Percentiles rank a stretch among this genome's conserved stretches.
phyloP scores from a whole-genome alignment of 2,329 filamentous ascomycete species.

The Pyrenophora tritici-repentis region DNA sequence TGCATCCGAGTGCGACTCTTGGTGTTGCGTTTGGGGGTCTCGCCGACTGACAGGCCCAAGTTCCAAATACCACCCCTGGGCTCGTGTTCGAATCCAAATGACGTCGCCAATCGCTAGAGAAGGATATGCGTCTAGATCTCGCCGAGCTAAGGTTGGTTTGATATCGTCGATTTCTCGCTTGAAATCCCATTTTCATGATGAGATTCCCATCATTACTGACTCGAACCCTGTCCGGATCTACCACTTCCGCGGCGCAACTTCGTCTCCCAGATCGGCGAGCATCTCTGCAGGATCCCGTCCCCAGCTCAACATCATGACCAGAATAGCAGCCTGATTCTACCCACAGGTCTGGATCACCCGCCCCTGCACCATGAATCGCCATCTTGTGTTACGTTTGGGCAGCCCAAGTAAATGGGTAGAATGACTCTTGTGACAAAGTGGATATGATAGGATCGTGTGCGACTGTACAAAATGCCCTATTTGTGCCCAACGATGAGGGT shows the following conservation, averaged over 20 bases:
- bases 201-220: constrained; percentile 5
- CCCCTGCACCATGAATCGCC: not conserved
- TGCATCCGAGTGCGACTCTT: constrained; percentile 2
- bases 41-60: constrained; percentile 11
- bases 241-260: constrained; percentile 9
- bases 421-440: not conserved
- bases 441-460: constrained; percentile 9
- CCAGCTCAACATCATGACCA: constrained; percentile 2
- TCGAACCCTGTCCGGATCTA: constrained; percentile 12
- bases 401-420: not conserved
- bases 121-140: not conserved
- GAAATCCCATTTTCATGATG: not conserved
- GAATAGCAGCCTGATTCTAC: constrained; percentile 5
- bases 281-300: constrained; percentile 4
- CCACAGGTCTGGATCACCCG: constrained; percentile 9
- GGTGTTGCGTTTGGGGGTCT: constrained; percentile 5
- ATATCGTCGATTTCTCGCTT: not conserved
- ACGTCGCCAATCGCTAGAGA: constrained; percentile 1
- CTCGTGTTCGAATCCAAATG: not conserved
- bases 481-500: not conserved
- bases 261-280: constrained; percentile 10
- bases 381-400: constrained; percentile 12
- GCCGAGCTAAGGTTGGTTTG: not conserved
- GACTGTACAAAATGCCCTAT: not conserved
- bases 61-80: constrained; percentile 7